Evolutionary conservation across 176 grass and related monocot species (phyloP).

Genomic region (Tillandsia leiboldiana): DNA sequence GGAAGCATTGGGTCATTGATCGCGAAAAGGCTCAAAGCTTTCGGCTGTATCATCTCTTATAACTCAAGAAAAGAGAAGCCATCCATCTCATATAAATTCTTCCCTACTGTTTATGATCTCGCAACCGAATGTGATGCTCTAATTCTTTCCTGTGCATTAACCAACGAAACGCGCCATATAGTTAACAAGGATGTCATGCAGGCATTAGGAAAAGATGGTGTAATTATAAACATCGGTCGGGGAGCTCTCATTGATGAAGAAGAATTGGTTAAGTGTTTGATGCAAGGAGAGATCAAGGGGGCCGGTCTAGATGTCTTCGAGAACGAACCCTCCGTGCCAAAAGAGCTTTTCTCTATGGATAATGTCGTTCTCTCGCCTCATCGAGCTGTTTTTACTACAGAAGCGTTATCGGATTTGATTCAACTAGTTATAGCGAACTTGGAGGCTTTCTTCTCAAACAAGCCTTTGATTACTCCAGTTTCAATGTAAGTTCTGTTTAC

Average conservation of each 20-base stretch:
- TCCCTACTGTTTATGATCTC: slow-evolving; percentile 15
- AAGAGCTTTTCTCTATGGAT: slow-evolving; percentile 44
- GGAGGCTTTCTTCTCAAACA: slow-evolving; percentile 3
- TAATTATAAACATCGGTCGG: slow-evolving; percentile 50
- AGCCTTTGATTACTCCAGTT: neutral
- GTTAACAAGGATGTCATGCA: slow-evolving; percentile 40
- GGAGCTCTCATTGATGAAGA: slow-evolving; percentile 55
- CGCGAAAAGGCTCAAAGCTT: slow-evolving; percentile 42
- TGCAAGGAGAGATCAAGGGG: slow-evolving; percentile 37
- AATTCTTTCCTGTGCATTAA: slow-evolving; percentile 42
- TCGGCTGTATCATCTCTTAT: slow-evolving; percentile 47
- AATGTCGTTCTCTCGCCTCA: slow-evolving; percentile 53
- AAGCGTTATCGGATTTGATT: slow-evolving; percentile 15
- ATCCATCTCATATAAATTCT: slow-evolving; percentile 21
- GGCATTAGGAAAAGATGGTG: slow-evolving; percentile 38
- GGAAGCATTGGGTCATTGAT: slow-evolving; percentile 49
- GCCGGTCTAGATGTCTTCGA: slow-evolving; percentile 50
- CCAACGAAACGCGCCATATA: slow-evolving; percentile 31
- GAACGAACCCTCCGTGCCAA: slow-evolving; percentile 39
- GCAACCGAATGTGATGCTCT: slow-evolving; percentile 38
- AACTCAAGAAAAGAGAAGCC: slow-evolving; percentile 31
- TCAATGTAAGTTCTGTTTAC: neutral
- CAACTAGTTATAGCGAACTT: neutral
- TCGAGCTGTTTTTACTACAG: slow-evolving; percentile 38
- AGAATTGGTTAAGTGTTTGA: slow-evolving; percentile 50